phyloP scores from a whole-genome alignment of 208 protist genomes.

The Trypanosoma boissoni region DNA sequence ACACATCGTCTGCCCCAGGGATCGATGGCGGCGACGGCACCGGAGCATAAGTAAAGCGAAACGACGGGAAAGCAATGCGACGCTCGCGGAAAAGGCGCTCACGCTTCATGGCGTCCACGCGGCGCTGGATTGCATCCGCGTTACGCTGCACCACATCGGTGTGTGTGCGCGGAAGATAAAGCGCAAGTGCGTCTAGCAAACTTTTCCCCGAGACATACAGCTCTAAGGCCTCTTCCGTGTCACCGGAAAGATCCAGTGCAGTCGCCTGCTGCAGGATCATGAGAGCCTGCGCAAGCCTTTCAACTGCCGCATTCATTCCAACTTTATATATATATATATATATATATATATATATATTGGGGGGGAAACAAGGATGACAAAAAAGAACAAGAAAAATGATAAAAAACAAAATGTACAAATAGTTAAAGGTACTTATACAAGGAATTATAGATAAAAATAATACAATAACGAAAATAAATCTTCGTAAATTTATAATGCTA shows the following conservation, averaged over 20 bases:
- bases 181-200: conserved; percentile 45
- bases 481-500: neutral
- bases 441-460: conserved; percentile 3
- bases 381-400: conserved; percentile 21
- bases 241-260: conserved; percentile 53
- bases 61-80: conserved; percentile 47
- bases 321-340: conserved; percentile 24
- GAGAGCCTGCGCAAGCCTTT: conserved; percentile 64
- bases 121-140: conserved; percentile 54
- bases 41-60: conserved; percentile 58
- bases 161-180: conserved; percentile 44
- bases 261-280: conserved; percentile 70
- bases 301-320: conserved; percentile 29
- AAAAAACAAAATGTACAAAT: too few relatives aligned
- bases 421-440: too few relatives aligned
- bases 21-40: conserved; percentile 43
- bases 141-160: conserved; percentile 50
- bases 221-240: conserved; percentile 53
- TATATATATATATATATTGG: conserved; percentile 19
- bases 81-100: conserved; percentile 38
- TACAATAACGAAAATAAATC: neutral
- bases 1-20: conserved; percentile 72
- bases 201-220: conserved; percentile 59
- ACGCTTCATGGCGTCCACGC: conserved; percentile 55
- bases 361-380: conserved; percentile 19